Conservation (phyloP, 805 yeast genomes). For the Metschnikowia corniflorae region DNA sequence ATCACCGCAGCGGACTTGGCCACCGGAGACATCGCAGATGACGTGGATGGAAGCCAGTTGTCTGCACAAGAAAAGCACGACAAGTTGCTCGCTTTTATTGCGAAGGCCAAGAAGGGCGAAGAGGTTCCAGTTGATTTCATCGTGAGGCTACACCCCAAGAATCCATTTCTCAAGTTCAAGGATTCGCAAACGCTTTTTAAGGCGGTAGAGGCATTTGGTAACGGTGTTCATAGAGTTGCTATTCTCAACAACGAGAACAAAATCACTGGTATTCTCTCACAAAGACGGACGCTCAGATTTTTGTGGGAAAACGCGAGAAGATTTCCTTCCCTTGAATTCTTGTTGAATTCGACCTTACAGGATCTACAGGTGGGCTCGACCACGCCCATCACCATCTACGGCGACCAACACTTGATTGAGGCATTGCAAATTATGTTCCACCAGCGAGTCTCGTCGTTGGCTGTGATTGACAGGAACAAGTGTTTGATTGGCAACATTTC, state of each 20-base stretch:
- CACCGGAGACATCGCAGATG: constrained; percentile 25
- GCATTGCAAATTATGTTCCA: constrained; percentile 83
- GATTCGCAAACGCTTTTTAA: constrained; percentile 64
- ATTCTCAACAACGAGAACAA: constrained; percentile 46
- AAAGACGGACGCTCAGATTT: constrained; percentile 78
- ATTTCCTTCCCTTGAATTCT: constrained; percentile 75
- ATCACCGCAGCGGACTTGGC: constrained; percentile 38
- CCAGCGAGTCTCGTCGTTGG: constrained; percentile 82
- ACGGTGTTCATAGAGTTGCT: constrained; percentile 93
- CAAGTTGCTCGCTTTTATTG: constrained; percentile 40
- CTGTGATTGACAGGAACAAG: constrained; percentile 79
- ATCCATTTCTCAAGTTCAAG: constrained; percentile 77
- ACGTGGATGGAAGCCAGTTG: constrained; percentile 17
- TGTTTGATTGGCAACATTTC: constrained; percentile 88
- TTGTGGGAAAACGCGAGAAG: constrained; percentile 91
- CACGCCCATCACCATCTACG: constrained; percentile 73
- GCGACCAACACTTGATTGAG: constrained; percentile 83
- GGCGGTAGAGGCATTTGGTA: constrained; percentile 85
- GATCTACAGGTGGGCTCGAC: constrained; percentile 73
- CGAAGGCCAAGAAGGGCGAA: constrained; percentile 77
- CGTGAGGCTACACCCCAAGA: constrained; percentile 78
- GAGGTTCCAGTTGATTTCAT: constrained; percentile 91
- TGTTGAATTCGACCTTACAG: constrained; percentile 63
- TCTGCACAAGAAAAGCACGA: constrained; percentile 32
- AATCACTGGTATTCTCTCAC: constrained; percentile 83